Conservation (phyloP, 305 asterid genomes). For the Fraxinus ornus region DNA sequence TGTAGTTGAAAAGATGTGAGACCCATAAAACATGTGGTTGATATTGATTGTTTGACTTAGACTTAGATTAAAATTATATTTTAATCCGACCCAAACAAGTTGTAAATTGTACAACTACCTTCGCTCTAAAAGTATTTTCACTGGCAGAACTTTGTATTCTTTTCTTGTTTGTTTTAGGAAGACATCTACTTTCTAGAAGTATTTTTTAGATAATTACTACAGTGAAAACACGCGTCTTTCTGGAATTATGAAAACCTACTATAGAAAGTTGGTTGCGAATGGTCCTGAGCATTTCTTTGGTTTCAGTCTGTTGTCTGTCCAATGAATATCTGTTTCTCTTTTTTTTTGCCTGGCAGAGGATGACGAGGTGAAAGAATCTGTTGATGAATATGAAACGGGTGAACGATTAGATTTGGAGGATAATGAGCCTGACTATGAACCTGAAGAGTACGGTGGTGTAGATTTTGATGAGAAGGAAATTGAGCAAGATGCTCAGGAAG, state of each 20-base stretch:
- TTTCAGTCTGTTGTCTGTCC: conserved; percentile 31
- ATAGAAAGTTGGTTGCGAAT: conserved; percentile 20
- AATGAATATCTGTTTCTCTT: conserved; percentile 29
- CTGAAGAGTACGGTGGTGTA: conserved; percentile 73
- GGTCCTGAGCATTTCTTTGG: conserved; percentile 25
- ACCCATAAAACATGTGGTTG: no score
- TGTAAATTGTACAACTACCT: background rate
- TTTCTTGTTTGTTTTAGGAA: background rate
- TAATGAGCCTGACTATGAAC: conserved; percentile 90
- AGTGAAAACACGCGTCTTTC: background rate
- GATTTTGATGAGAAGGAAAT: conserved; percentile 84
- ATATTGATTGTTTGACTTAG: no score
- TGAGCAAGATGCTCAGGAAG: conserved; percentile 65
- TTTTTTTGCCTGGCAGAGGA: conserved; percentile 54
- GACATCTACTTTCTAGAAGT: background rate
- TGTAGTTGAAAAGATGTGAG: no score
- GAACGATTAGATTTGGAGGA: conserved; percentile 92
- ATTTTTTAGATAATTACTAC: background rate
- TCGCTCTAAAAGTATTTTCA: conserved; percentile 8
- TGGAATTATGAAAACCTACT: conserved; percentile 15
- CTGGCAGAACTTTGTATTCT: background rate
- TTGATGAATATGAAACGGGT: conserved; percentile 75
- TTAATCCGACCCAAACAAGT: no score
- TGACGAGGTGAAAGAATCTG: conserved; percentile 54
- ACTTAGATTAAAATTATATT: no score